phyloP scores from a whole-genome alignment of 768 basidiomycete genomes.

The Rickenella mellea region DNA sequence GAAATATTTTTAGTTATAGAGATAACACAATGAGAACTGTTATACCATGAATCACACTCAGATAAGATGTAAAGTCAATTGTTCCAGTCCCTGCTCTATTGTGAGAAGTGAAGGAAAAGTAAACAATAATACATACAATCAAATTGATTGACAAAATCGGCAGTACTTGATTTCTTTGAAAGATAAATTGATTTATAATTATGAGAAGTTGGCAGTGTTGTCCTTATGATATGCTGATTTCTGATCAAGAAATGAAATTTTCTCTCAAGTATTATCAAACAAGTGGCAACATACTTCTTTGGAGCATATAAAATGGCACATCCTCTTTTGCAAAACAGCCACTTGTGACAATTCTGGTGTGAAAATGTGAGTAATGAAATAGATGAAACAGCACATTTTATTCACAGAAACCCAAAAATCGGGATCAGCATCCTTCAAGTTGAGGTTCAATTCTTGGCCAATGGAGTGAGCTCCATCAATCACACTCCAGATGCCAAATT shows the following conservation, averaged over 20 bases:
- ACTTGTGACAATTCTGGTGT: slow-evolving; percentile 74
- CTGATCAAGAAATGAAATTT: slow-evolving; percentile 22
- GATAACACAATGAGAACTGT: background rate
- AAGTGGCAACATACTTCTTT: slow-evolving; percentile 28
- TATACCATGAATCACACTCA: slow-evolving; percentile 47
- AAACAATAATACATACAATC: slow-evolving; percentile 32
- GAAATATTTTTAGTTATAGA: background rate
- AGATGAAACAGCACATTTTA: background rate
- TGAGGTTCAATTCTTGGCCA: slow-evolving; percentile 57
- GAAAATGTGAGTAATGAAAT: background rate
- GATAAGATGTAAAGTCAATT: slow-evolving; percentile 40
- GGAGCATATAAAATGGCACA: slow-evolving; percentile 72
- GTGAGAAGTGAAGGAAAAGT: background rate
- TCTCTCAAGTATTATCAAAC: background rate
- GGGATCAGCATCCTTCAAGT: slow-evolving; percentile 44
- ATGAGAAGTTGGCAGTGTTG: slow-evolving; percentile 47
- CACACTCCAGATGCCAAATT: slow-evolving; percentile 55
- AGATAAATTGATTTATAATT: slow-evolving; percentile 41
- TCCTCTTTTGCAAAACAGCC: slow-evolving; percentile 64
- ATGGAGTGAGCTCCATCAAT: slow-evolving; percentile 77
- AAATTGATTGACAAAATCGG: slow-evolving; percentile 40
- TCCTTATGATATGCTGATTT: slow-evolving; percentile 54
- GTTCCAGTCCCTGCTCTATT: slow-evolving; percentile 50
- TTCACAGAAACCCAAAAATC: slow-evolving; percentile 76
- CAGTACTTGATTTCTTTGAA: slow-evolving; percentile 16